Evolutionary conservation across 2,329 filamentous ascomycete species (phyloP).

Genomic region (Ambrosiella xylebori): DNA sequence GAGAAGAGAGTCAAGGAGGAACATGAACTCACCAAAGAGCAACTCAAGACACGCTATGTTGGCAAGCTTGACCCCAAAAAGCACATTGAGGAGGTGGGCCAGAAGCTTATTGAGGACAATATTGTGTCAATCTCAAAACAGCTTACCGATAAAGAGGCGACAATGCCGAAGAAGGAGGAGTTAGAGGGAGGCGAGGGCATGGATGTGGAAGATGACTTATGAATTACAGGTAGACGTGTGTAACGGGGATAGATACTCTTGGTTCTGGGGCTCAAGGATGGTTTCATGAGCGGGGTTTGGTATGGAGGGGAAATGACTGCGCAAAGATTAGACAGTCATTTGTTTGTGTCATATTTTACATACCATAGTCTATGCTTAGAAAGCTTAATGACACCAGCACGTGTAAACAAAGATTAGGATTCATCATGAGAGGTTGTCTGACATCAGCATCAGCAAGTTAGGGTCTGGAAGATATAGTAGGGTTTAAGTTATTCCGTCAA

Average conservation of each 20-base stretch:
- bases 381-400: conserved; percentile 2
- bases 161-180: conserved; percentile 57
- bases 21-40: conserved; percentile 89
- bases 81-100: conserved; percentile 90
- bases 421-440: too few relatives aligned
- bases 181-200: conserved; percentile 41
- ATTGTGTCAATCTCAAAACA: conserved; percentile 96
- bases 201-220: conserved; percentile 49
- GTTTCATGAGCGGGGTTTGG: too few relatives aligned
- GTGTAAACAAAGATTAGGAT: background rate
- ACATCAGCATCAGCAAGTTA: too few relatives aligned
- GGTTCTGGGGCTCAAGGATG: background rate
- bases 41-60: conserved; percentile 96
- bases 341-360: background rate
- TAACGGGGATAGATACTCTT: background rate
- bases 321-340: background rate
- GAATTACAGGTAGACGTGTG: conserved; percentile 12
- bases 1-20: conserved; percentile 99
- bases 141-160: conserved; percentile 99
- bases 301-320: too few relatives aligned
- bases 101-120: conserved; percentile 96
- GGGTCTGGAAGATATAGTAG: too few relatives aligned
- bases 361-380: background rate
- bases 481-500: too few relatives aligned
- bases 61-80: conserved; percentile 99